Evolutionary conservation across 179 eudicot species (phyloP).

Genomic region (Beta corolliflora): DNA sequence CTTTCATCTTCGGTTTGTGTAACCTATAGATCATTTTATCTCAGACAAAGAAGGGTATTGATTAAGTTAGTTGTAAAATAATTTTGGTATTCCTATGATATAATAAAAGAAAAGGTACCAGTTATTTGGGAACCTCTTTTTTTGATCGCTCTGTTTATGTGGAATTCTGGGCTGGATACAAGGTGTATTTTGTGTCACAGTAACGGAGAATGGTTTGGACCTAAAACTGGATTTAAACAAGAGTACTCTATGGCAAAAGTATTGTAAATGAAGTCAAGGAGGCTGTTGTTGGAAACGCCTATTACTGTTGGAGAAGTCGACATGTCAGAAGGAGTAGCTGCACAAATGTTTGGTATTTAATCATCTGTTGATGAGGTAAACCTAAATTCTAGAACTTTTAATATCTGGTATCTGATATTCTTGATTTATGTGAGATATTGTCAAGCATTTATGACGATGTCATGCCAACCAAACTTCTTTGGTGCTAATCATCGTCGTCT

Average conservation of each 20-base stretch:
- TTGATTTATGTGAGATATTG: not conserved
- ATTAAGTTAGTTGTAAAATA: not conserved
- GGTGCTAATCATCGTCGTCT: not conserved
- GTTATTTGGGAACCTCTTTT: not conserved
- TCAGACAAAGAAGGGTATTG: not conserved
- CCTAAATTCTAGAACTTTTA: not conserved
- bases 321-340: constrained; percentile 80
- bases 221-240: constrained; percentile 19
- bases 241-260: constrained; percentile 7
- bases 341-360: constrained; percentile 78
- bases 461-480: not conserved
- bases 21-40: not conserved
- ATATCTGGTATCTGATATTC: not conserved
- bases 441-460: not conserved
- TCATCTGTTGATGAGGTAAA: constrained; percentile 66
- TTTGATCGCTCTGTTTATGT: constrained; percentile 15
- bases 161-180: constrained; percentile 83
- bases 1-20: not conserved
- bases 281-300: constrained; percentile 25
- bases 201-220: constrained; percentile 28
- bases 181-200: constrained; percentile 58
- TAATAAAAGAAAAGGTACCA: not conserved
- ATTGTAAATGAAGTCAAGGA: constrained; percentile 30
- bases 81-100: not conserved
- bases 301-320: constrained; percentile 54